A percentile compares a stretch with the other conserved stretches of the same genome.
Conservation (phyloP, 2,329 filamentous ascomycete genomes). For the Ophiocordyceps robertsii region DNA sequence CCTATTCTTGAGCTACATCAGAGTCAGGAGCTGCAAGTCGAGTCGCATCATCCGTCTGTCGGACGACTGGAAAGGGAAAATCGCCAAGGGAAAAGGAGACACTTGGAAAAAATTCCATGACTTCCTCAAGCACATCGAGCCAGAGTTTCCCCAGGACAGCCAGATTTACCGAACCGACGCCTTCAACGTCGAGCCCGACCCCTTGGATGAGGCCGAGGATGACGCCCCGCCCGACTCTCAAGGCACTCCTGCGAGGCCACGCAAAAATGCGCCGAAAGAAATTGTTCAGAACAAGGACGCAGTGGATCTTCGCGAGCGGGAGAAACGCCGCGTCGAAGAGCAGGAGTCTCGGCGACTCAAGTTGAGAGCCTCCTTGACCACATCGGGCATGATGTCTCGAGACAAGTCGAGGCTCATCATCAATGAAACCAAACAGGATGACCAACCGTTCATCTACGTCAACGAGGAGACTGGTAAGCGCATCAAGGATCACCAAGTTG, state of each 20-base stretch:
- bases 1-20: constrained; percentile 16
- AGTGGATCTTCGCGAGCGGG: constrained; percentile 39
- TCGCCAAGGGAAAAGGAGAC: constrained; percentile 7
- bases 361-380: constrained; percentile 31
- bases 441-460: constrained; percentile 50
- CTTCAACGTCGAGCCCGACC: constrained; percentile 8
- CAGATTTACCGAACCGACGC: constrained; percentile 16
- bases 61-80: too few relatives aligned
- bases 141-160: constrained; percentile 17
- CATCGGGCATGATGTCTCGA: constrained; percentile 26
- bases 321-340: constrained; percentile 36
- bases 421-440: constrained; percentile 50
- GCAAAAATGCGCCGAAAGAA: constrained; percentile 13
- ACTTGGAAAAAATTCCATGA: constrained; percentile 11
- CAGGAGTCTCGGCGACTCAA: constrained; percentile 38
- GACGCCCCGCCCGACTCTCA: neutral
- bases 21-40: constrained; percentile 11
- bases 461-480: constrained; percentile 45
- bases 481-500: constrained; percentile 71
- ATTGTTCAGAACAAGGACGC: constrained; percentile 24
- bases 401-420: constrained; percentile 44
- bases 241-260: constrained; percentile 5
- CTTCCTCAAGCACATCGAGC: constrained; percentile 13
- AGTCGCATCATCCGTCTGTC: constrained; percentile 7
- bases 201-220: constrained; percentile 6